Percentiles rank a stretch among this genome's conserved stretches.
Conservation (phyloP, 2,329 filamentous ascomycete genomes). For the Arthroderma sp. region DNA sequence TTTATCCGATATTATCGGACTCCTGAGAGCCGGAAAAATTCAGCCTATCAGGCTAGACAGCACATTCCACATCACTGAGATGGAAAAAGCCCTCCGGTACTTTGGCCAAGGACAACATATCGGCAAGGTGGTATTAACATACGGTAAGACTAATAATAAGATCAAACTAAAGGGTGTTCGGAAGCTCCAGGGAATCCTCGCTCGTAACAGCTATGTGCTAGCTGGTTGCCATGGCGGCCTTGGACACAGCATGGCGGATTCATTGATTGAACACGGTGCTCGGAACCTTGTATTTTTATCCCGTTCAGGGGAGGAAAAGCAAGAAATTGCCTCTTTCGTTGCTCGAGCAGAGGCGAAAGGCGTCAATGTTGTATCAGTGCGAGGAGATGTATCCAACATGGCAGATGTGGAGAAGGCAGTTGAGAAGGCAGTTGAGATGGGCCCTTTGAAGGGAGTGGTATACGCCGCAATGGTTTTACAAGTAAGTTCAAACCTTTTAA, state of each 20-base stretch:
- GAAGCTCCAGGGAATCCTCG: neutral
- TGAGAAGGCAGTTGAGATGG: neutral
- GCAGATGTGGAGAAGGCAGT: conserved; percentile 2
- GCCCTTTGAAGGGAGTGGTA: conserved; percentile 16
- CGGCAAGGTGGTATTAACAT: neutral
- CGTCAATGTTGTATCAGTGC: neutral
- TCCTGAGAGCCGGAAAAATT: neutral
- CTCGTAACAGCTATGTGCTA: conserved; percentile 16
- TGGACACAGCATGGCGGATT: conserved; percentile 16
- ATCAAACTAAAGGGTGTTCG: neutral
- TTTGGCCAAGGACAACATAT: neutral
- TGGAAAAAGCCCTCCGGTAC: neutral
- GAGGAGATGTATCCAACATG: neutral
- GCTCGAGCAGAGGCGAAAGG: neutral
- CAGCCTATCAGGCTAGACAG: neutral
- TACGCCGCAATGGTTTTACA: conserved; percentile 15
- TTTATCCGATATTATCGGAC: neutral
- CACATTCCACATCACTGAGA: neutral
- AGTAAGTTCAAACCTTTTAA: conserved; percentile 1
- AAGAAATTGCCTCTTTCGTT: neutral
- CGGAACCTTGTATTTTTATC: conserved; percentile 22
- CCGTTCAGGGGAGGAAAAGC: conserved; percentile 14
- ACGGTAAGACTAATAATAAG: neutral
- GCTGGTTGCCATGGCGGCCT: conserved; percentile 19
- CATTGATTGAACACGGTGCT: conserved; percentile 20